A percentile compares a stretch with the other conserved stretches of the same genome.
phyloP scores from a whole-genome alignment of 2,329 filamentous ascomycete genomes.

The Pseudofabraea citricarpa region DNA sequence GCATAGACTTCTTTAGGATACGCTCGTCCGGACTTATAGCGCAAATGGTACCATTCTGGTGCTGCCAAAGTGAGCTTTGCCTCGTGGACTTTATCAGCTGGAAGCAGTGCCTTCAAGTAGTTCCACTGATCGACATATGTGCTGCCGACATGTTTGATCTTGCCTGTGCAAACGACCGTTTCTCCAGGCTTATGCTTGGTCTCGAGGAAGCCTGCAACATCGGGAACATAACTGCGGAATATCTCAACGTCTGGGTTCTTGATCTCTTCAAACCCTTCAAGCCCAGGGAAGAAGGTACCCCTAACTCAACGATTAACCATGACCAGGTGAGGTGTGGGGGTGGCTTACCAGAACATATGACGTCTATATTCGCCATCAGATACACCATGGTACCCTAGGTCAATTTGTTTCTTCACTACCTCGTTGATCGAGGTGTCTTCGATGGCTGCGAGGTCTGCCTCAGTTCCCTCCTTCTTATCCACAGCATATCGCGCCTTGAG shows the following conservation, averaged over 20 bases:
- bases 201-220: slow-evolving; percentile 37
- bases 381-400: slow-evolving; percentile 50
- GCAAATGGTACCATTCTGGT: slow-evolving; percentile 66
- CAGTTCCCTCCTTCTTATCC: slow-evolving; percentile 41
- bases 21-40: slow-evolving; percentile 48
- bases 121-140: slow-evolving; percentile 40
- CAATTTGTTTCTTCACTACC: slow-evolving; percentile 53
- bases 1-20: slow-evolving; percentile 47
- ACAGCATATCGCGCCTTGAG: slow-evolving; percentile 49
- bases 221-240: slow-evolving; percentile 34
- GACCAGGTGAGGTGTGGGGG: too few species aligned
- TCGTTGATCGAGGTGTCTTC: slow-evolving; percentile 55
- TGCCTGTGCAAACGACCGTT: slow-evolving; percentile 39
- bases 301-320: too few species aligned
- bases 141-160: slow-evolving; percentile 41
- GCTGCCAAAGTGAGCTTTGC: slow-evolving; percentile 67
- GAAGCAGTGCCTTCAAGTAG: slow-evolving; percentile 54
- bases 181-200: slow-evolving; percentile 42
- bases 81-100: slow-evolving; percentile 57
- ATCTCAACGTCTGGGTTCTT: slow-evolving; percentile 30
- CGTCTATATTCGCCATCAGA: slow-evolving; percentile 56
- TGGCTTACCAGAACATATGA: too few species aligned
- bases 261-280: slow-evolving; percentile 23
- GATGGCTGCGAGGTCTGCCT: slow-evolving; percentile 38
- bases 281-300: slow-evolving; percentile 23